Conservation (phyloP, 192 early-diverging fungal genomes). For the Coemansia sp. region DNA sequence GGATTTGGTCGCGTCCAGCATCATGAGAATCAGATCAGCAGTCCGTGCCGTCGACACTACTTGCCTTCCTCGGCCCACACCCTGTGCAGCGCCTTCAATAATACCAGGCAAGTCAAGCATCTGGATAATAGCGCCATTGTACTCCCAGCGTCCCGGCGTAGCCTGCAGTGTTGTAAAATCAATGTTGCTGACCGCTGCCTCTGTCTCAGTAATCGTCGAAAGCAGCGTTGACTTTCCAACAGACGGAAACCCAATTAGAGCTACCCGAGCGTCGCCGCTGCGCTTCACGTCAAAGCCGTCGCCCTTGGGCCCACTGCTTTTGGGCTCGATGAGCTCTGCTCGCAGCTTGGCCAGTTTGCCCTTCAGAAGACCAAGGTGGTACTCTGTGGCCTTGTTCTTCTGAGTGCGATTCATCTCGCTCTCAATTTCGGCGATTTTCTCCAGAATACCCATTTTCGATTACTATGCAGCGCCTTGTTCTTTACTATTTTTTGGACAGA, state of each 20-base stretch:
- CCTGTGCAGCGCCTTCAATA: constrained; percentile 95
- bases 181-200: constrained; percentile 83
- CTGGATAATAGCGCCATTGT: constrained; percentile 96
- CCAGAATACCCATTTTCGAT: constrained; percentile 74
- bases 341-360: constrained; percentile 89
- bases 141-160: constrained; percentile 92
- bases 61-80: constrained; percentile 97
- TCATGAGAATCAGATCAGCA: constrained; percentile 95
- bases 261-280: constrained; percentile 93
- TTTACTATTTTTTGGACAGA: no score
- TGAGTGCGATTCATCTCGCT: constrained; percentile 90
- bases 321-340: constrained; percentile 73
- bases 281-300: constrained; percentile 99
- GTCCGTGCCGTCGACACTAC: constrained; percentile 97
- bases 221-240: constrained; percentile 98
- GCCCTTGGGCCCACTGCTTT: constrained; percentile 64
- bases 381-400: constrained; percentile 99
- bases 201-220: constrained; percentile 86
- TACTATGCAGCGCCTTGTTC: not conserved
- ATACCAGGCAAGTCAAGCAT: constrained; percentile 98
- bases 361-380: constrained; percentile 97
- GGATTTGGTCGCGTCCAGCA: constrained; percentile 96
- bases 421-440: constrained; percentile 90
- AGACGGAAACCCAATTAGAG: constrained; percentile 96
- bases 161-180: constrained; percentile 98